phyloP scores from a whole-genome alignment of 305 asterid species.

The Rubia tinctorum region DNA sequence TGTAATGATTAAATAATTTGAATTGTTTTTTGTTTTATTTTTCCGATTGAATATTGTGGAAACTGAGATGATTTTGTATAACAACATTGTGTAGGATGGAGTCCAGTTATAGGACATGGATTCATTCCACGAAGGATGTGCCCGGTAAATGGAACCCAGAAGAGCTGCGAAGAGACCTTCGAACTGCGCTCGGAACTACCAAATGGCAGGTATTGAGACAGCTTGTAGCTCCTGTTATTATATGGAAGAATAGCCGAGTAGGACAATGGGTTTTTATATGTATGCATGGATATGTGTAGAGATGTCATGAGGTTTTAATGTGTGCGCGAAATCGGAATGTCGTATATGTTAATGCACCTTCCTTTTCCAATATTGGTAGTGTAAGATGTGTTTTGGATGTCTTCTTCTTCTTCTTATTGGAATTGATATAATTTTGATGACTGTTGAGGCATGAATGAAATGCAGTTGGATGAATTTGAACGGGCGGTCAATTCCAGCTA shows the following conservation, averaged over 20 bases:
- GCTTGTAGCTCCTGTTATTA: not conserved
- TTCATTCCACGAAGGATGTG: slow-evolving; percentile 66
- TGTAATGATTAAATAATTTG: no score
- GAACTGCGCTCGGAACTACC: slow-evolving; percentile 78
- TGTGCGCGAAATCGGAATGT: not conserved
- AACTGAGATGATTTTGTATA: not conserved
- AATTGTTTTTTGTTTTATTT: not conserved
- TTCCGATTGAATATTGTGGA: not conserved
- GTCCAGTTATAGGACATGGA: slow-evolving; percentile 85
- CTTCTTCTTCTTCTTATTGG: not conserved
- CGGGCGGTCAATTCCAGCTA: slow-evolving; percentile 77
- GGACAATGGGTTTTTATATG: not conserved
- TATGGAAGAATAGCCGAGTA: not conserved
- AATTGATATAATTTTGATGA: slow-evolving; percentile 10
- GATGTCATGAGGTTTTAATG: not conserved
- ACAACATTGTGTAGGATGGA: slow-evolving; percentile 68
- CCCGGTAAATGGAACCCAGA: slow-evolving; percentile 61
- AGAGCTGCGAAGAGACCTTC: slow-evolving; percentile 79
- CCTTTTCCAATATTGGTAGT: no score
- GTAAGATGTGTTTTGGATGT: not conserved
- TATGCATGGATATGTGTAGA: not conserved
- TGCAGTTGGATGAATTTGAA: slow-evolving; percentile 91
- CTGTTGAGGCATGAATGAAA: slow-evolving; percentile 13
- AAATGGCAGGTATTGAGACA: slow-evolving; percentile 80
- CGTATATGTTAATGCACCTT: no score